Evolutionary conservation across 257 asterid genomes (phyloP).

Genomic region (Ballota nigra): DNA sequence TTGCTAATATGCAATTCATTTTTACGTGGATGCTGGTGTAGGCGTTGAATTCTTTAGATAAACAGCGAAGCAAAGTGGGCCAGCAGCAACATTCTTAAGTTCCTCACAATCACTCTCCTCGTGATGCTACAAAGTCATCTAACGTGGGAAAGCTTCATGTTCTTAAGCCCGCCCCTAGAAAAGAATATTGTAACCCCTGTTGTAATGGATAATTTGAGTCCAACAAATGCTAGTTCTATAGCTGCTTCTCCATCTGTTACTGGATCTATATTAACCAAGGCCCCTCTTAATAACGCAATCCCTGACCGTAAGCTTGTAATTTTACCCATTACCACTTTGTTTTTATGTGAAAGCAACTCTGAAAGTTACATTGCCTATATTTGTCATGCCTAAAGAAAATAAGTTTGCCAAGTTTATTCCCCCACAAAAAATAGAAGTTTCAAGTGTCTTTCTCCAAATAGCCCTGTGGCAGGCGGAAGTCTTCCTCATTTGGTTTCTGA

Average conservation of each 20-base stretch:
- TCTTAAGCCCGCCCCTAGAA: conserved; percentile 71
- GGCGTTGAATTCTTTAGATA: no score
- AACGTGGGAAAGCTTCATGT: conserved; percentile 69
- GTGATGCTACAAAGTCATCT: conserved; percentile 49
- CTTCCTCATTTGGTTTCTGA: conserved; percentile 68
- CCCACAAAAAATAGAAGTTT: conserved; percentile 44
- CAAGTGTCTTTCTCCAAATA: conserved; percentile 56
- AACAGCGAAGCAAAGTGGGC: conserved; percentile 59
- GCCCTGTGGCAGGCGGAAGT: conserved; percentile 77
- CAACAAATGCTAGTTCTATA: conserved; percentile 35
- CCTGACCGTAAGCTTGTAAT: no score
- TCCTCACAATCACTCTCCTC: conserved; percentile 51
- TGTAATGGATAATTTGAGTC: conserved; percentile 45
- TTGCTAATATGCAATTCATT: no score
- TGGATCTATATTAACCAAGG: conserved; percentile 36
- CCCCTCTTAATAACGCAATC: conserved; percentile 32
- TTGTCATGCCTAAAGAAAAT: no score
- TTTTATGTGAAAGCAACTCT: no score
- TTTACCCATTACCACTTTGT: no score
- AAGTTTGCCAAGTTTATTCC: conserved; percentile 53
- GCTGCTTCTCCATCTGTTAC: conserved; percentile 35
- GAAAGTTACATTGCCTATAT: no score
- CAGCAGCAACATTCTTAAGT: conserved; percentile 51
- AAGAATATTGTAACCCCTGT: conserved; percentile 52
- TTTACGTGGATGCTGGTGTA: no score